Evolutionary conservation across 345 rosid genomes (phyloP).

Genomic region (Lenwebbia sp.): DNA sequence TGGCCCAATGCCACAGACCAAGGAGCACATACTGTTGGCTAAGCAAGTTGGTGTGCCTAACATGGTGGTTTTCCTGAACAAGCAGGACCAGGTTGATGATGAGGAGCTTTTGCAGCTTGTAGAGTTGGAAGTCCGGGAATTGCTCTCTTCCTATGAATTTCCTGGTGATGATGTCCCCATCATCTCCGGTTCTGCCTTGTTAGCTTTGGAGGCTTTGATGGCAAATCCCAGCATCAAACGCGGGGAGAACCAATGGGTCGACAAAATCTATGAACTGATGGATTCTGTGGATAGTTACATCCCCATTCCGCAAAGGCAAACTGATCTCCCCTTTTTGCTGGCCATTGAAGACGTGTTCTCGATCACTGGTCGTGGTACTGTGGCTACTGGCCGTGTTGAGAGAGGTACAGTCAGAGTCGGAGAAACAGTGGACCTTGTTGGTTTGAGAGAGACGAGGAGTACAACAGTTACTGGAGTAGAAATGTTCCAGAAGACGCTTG

Average conservation of each 20-base stretch:
- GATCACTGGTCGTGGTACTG: constrained; percentile 16
- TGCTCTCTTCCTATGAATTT: constrained; percentile 13
- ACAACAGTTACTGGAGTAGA: constrained; percentile 13
- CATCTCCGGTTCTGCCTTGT: constrained; percentile 9
- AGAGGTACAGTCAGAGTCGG: constrained; percentile 10
- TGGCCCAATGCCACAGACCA: constrained; percentile 48
- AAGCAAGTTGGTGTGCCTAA: constrained; percentile 18
- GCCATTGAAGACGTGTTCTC: constrained; percentile 14
- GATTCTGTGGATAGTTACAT: constrained; percentile 13
- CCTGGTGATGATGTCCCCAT: constrained; percentile 16
- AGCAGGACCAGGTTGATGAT: constrained; percentile 17
- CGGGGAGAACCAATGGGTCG: constrained; percentile 12
- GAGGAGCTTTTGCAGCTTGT: constrained; percentile 16
- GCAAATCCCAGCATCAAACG: constrained; percentile 11
- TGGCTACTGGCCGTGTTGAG: constrained; percentile 18
- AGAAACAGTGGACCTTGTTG: constrained; percentile 11
- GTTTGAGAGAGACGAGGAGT: constrained; percentile 10
- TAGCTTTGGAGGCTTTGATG: constrained; percentile 13
- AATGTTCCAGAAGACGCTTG: constrained; percentile 17
- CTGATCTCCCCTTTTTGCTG: constrained; percentile 12
- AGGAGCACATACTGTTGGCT: constrained; percentile 40
- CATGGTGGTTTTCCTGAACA: constrained; percentile 18
- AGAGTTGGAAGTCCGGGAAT: constrained; percentile 14
- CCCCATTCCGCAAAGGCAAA: constrained; percentile 12
- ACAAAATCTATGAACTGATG: constrained; percentile 13